Evolutionary conservation across 1,284 basidiomycete genomes (phyloP).

Genomic region (Xerocomus nothofagi): DNA sequence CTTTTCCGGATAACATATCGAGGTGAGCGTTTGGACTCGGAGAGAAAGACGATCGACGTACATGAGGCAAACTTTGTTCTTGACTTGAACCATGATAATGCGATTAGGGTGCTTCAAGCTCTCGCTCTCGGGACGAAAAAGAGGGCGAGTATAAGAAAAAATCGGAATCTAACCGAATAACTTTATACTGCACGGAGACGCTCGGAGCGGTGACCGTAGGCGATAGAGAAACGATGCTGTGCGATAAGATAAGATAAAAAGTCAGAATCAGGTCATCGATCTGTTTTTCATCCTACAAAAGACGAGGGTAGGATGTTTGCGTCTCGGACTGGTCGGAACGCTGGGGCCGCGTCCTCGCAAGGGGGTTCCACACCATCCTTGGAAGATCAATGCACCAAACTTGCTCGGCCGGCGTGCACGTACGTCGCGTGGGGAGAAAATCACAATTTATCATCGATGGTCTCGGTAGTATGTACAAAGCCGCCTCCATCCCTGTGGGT

Average conservation of each 20-base stretch:
- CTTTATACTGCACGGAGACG: conserved; percentile 9
- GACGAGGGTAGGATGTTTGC: no score
- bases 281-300: no score
- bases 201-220: conserved; percentile 8
- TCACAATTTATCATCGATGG: no score
- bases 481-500: no score
- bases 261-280: no score
- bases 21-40: conserved; percentile 3
- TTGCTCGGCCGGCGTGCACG: no score
- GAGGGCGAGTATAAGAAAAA: background rate
- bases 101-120: background rate
- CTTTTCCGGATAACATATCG: conserved; percentile 40
- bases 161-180: conserved; percentile 5
- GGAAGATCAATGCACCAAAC: no score
- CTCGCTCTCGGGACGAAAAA: background rate
- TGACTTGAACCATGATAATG: conserved; percentile 49
- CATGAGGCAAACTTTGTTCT: conserved; percentile 92
- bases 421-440: no score
- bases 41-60: conserved; percentile 40
- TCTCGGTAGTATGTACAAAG: no score
- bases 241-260: conserved; percentile 13
- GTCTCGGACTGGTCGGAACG: no score
- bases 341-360: no score
- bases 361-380: no score
- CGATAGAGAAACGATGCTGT: background rate